Evolutionary conservation across 345 rosid species (phyloP).

Genomic region (Dipteronia dyeriana): DNA sequence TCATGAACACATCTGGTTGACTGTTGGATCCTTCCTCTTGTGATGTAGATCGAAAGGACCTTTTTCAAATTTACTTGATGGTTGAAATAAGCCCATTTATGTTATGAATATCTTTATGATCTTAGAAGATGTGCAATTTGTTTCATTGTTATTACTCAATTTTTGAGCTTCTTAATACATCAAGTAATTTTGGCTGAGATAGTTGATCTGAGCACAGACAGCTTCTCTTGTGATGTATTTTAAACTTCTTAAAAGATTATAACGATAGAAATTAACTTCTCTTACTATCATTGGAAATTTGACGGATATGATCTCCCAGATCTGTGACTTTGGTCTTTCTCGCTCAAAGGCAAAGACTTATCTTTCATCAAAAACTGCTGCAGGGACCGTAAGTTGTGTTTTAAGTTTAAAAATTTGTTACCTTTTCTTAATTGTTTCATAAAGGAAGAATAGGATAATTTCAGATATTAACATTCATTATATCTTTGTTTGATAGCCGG

Average conservation of each 20-base stretch:
- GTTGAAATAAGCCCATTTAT: background rate
- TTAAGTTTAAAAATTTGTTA: background rate
- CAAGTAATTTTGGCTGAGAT: background rate
- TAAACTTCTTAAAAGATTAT: background rate
- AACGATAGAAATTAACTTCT: constrained; percentile 25
- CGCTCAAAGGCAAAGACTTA: constrained; percentile 54
- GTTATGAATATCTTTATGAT: background rate
- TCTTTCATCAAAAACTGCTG: constrained; percentile 56
- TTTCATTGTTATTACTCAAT: constrained; percentile 28
- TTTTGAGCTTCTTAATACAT: constrained; percentile 5
- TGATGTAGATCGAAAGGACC: background rate
- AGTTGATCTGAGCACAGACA: background rate
- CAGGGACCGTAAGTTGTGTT: constrained; percentile 53
- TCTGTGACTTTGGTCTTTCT: constrained; percentile 64
- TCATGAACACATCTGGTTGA: background rate
- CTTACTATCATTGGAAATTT: background rate
- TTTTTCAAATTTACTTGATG: background rate
- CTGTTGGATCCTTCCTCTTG: constrained; percentile 1
- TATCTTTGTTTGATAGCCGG: constrained; percentile 39
- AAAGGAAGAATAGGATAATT: background rate
- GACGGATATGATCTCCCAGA: constrained; percentile 29
- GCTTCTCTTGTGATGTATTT: background rate
- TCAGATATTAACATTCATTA: constrained; percentile 7
- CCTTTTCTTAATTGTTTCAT: background rate
- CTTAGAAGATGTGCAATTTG: background rate